Percentiles rank a stretch among this genome's conserved stretches.
These are phyloP conservation scores for Starmerella floricola DNA, from an alignment of 805 yeast genomes.

Conservation along the genomic window DNA sequence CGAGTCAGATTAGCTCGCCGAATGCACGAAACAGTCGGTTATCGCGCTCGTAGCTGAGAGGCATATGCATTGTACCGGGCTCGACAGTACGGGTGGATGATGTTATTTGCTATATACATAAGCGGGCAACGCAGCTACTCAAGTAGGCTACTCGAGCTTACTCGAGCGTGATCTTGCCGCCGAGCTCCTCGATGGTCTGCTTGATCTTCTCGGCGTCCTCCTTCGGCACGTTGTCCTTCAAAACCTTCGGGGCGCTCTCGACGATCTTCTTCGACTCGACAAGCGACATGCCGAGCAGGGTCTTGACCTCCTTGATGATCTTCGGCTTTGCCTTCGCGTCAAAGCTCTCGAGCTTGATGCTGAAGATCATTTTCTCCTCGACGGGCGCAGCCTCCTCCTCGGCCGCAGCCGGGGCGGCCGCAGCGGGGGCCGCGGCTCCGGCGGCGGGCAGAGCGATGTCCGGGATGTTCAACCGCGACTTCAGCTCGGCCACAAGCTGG, in stretches of 20 bases:
- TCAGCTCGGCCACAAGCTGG: conserved; percentile 58
- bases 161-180: conserved; percentile 87
- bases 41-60: too few species aligned
- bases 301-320: conserved; percentile 93
- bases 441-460: conserved; percentile 78
- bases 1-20: too few species aligned
- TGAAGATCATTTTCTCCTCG: conserved; percentile 88
- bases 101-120: too few species aligned
- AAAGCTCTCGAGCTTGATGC: conserved; percentile 81
- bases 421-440: conserved; percentile 48
- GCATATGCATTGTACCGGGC: too few species aligned
- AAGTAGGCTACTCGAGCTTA: conserved; percentile 35
- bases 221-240: conserved; percentile 91
- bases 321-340: conserved; percentile 94
- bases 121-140: too few species aligned
- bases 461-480: conserved; percentile 73
- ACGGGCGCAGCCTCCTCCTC: conserved; percentile 65
- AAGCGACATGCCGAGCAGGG: conserved; percentile 76
- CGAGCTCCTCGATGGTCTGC: conserved; percentile 81
- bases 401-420: conserved; percentile 53
- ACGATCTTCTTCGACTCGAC: conserved; percentile 97
- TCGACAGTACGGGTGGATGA: too few species aligned
- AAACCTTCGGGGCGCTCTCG: conserved; percentile 90
- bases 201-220: conserved; percentile 97
- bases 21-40: too few species aligned